These are phyloP conservation scores for Teunomyces kruisii DNA, from an alignment of 805 yeast genomes.

Conservation along the genomic window DNA sequence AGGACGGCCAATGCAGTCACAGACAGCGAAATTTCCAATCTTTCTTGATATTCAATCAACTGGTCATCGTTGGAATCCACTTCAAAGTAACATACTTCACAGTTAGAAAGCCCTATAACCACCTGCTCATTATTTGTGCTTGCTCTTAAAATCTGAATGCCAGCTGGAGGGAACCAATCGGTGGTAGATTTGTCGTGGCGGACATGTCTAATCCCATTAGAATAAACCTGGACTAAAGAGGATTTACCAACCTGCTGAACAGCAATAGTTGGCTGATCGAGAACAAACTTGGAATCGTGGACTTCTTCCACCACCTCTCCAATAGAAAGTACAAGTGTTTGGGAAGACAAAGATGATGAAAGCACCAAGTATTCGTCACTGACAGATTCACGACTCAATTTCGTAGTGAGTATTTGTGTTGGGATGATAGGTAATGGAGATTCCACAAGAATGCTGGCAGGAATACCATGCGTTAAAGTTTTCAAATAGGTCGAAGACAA, in stretches of 20 bases:
- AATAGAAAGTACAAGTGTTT: conserved; percentile 71
- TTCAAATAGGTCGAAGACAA: conserved; percentile 45
- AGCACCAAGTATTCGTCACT: conserved; percentile 66
- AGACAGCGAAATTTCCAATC: conserved; percentile 50
- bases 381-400: conserved; percentile 40
- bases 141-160: conserved; percentile 60
- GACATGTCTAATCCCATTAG: conserved; percentile 64
- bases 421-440: conserved; percentile 74
- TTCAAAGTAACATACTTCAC: conserved; percentile 82
- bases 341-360: conserved; percentile 52
- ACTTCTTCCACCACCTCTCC: conserved; percentile 82
- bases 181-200: conserved; percentile 34
- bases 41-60: conserved; percentile 67
- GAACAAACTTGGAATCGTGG: conserved; percentile 59
- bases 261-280: conserved; percentile 59
- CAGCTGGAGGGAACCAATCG: conserved; percentile 85
- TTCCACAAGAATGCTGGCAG: conserved; percentile 62
- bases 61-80: conserved; percentile 57
- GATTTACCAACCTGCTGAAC: conserved; percentile 65
- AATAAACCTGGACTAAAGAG: conserved; percentile 71
- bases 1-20: conserved; percentile 49
- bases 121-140: conserved; percentile 68
- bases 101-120: conserved; percentile 66
- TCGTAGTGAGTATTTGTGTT: conserved; percentile 63
- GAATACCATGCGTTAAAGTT: conserved; percentile 55